These are phyloP conservation scores for Gaultheria prostrata DNA, from an alignment of 148 eudicot genomes.

Conservation along the genomic window DNA sequence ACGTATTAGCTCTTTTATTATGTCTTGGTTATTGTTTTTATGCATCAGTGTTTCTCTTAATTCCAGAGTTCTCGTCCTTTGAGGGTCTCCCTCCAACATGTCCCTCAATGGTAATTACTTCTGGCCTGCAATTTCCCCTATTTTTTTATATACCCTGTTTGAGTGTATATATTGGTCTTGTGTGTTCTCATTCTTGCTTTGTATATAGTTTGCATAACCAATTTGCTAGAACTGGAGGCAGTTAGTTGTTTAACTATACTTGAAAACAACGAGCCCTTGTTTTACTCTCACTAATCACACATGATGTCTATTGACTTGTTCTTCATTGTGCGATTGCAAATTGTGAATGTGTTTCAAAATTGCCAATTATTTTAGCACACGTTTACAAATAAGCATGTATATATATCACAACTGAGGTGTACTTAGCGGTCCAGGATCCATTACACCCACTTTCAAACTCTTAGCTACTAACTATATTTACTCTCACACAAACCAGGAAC, in stretches of 20 bases:
- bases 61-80: neutral
- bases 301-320: neutral
- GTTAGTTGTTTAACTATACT: neutral
- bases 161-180: neutral
- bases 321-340: neutral
- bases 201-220: neutral
- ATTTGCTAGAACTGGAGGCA: neutral
- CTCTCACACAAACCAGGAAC: conserved; percentile 2
- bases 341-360: neutral
- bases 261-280: neutral
- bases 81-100: neutral
- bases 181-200: conserved; percentile 1
- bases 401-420: neutral
- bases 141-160: neutral
- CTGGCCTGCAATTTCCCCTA: neutral
- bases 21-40: neutral
- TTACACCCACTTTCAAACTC: neutral
- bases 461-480: neutral
- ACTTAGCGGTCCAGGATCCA: conserved; percentile 1
- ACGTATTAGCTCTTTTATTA: neutral
- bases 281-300: neutral
- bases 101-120: neutral
- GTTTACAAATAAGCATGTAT: neutral
- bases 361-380: conserved; percentile 1
- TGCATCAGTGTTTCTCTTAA: neutral